These are phyloP conservation scores for Ophiostoma sp. DNA, from an alignment of 2,329 filamentous ascomycete genomes.

Conservation along the genomic window DNA sequence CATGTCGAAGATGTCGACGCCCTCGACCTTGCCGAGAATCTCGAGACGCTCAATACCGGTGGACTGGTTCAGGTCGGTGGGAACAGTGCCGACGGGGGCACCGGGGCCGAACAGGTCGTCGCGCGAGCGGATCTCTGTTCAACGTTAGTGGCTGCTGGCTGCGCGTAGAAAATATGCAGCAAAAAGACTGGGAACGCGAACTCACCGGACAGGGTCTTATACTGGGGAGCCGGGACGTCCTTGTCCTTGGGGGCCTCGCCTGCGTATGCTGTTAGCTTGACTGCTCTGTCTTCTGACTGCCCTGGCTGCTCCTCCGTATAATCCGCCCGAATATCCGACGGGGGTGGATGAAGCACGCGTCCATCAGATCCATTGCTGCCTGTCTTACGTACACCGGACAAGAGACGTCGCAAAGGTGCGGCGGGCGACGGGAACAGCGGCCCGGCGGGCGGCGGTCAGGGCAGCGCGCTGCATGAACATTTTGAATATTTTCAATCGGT, in stretches of 20 bases:
- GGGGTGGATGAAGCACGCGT: no score
- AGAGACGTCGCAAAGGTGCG: conserved; percentile 57
- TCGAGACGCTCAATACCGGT: conserved; percentile 98
- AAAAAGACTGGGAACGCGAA: background rate
- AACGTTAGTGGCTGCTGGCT: background rate
- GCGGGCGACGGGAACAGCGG: conserved; percentile 49
- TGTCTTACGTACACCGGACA: conserved; percentile 50
- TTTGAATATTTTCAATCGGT: background rate
- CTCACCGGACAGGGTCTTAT: conserved; percentile 44
- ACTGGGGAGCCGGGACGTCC: conserved; percentile 31
- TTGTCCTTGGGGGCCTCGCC: conserved; percentile 33
- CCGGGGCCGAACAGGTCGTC: conserved; percentile 83
- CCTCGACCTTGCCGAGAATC: conserved; percentile 99
- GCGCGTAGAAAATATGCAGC: no score
- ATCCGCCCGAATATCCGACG: no score
- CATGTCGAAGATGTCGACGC: conserved; percentile 98
- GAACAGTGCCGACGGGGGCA: conserved; percentile 73
- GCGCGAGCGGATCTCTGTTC: conserved; percentile 70
- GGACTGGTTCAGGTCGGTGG: conserved; percentile 90
- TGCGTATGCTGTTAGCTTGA: conserved; percentile 20
- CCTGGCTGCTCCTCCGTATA: background rate
- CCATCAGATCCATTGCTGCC: background rate
- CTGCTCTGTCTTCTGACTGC: background rate
- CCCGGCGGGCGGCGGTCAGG: conserved; percentile 56
- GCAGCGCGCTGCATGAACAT: conserved; percentile 63